Percentiles rank a stretch among this genome's conserved stretches.
These are phyloP conservation scores for Mycena amicta DNA, from an alignment of 768 basidiomycete genomes.

Conservation along the genomic window DNA sequence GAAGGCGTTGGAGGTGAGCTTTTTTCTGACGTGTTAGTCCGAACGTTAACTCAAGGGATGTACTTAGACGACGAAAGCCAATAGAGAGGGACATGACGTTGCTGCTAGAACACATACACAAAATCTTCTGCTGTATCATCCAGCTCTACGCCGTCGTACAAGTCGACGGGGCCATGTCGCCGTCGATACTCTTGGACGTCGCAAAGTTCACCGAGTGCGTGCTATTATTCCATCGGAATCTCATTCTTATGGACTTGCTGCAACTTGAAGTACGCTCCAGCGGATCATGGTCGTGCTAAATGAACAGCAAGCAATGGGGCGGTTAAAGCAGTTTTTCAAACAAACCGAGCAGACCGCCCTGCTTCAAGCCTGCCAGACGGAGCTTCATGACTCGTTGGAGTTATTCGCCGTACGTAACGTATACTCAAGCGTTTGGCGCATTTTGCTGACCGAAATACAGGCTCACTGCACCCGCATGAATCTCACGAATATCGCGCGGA, in stretches of 20 bases:
- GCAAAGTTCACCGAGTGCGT: conserved; percentile 1
- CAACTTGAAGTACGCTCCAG: background rate
- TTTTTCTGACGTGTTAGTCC: no score
- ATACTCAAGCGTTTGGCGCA: background rate
- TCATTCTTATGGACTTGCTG: no score
- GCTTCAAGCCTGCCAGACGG: background rate
- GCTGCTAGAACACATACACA: background rate
- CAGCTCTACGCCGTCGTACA: background rate
- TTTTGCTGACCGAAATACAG: background rate
- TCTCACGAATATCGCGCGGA: background rate
- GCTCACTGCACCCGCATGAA: background rate
- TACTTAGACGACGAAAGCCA: background rate
- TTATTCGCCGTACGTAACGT: background rate
- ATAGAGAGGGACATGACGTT: background rate
- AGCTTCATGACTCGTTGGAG: background rate
- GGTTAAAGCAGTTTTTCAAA: conserved; percentile 1
- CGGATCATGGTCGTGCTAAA: background rate
- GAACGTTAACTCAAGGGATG: background rate
- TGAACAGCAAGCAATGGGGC: background rate
- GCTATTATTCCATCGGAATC: background rate
- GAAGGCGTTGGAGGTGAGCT: background rate
- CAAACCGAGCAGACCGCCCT: background rate
- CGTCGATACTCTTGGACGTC: background rate
- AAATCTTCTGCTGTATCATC: background rate
- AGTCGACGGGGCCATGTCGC: background rate